Percentiles rank a stretch among this genome's conserved stretches.
These are phyloP conservation scores for Hordeum marinum DNA, from an alignment of 176 grass and related monocot genomes.

Conservation along the genomic window DNA sequence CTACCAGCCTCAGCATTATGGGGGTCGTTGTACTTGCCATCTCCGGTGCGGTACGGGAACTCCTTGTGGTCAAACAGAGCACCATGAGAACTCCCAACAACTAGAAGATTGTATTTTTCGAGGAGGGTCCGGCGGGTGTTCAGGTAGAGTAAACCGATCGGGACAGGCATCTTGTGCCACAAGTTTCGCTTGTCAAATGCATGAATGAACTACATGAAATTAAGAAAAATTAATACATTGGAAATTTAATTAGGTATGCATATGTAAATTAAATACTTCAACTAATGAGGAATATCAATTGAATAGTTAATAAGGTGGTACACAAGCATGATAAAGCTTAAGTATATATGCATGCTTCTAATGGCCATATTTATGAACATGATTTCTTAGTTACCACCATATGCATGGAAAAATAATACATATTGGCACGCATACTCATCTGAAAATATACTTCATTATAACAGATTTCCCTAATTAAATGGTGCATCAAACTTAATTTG, in stretches of 20 bases:
- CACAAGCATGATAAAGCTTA: slow-evolving; percentile 8
- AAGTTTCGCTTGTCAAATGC: slow-evolving; percentile 45
- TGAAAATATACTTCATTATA: slow-evolving; percentile 18
- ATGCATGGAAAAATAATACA: neutral
- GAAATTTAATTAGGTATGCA: slow-evolving; percentile 22
- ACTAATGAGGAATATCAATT: slow-evolving; percentile 5
- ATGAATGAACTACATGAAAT: slow-evolving; percentile 46
- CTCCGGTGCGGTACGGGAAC: slow-evolving; percentile 31
- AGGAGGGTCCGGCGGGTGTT: slow-evolving; percentile 32
- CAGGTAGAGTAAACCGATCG: slow-evolving; percentile 43
- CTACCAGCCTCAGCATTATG: slow-evolving; percentile 42
- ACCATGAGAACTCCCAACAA: slow-evolving; percentile 26
- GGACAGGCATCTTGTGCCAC: slow-evolving; percentile 59
- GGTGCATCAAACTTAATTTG: slow-evolving; percentile 17
- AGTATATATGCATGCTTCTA: slow-evolving; percentile 15
- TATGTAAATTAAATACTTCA: slow-evolving; percentile 18
- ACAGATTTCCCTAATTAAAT: slow-evolving; percentile 5
- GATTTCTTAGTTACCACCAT: slow-evolving; percentile 11
- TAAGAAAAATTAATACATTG: slow-evolving; percentile 11
- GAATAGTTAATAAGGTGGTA: slow-evolving; percentile 15
- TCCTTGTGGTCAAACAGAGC: slow-evolving; percentile 30
- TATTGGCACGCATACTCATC: neutral
- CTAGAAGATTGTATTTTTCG: slow-evolving; percentile 42
- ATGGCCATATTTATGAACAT: slow-evolving; percentile 17
- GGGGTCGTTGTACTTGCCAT: slow-evolving; percentile 53